Evolutionary conservation across 305 asterid species (phyloP), one percentile per base, ranked within the genome.

Genomic region (Euphrasia arctica): DNA sequence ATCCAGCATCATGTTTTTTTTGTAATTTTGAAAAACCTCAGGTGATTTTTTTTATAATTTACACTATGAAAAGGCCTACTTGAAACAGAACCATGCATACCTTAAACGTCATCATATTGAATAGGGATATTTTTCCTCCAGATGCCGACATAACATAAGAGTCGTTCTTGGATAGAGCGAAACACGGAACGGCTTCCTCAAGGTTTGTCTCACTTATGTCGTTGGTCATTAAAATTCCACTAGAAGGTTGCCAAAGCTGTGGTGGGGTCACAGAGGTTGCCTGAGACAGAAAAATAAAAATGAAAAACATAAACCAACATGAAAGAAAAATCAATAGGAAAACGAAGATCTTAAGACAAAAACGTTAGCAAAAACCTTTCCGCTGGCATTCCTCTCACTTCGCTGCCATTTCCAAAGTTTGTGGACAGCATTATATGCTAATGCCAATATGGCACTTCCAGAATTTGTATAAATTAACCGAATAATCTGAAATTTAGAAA

Each of bases 331-430:
- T 8, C 45, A 39, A 39, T 39, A 39, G 45, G 12, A 39, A 39
- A 8, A 39, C 45, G 3, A 39, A 39, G 54, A 60, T 9, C 65
- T 61, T 25, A 18, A 62, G 54, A 57, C 2, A 63, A 2, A 39
- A 68, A 8, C 57, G 56, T 58, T 18, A 39, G 12, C 9, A 62
- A 62, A 78, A 88, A 54, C 59, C 88, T 78, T 83, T 71, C 85
- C 93, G 28, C 70, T 49, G 34, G 47, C 13, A 58, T 81, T 83
- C 62, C 70, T 66, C 51, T 81, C 89, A 63, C 57, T 80, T 13
- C 75, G 66, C 66, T 75, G 81, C 96, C 91, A 85, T 73, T 83
- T 88, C 96, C 95, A 88, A 4, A 84, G 84, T 72, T 82, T 83
- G 85, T 86, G 96, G 51, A 78, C 82, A 3, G 87, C 95, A 68